phyloP scores from a whole-genome alignment of 805 yeast genomes.

The Saccharomycopsis selenospora region DNA sequence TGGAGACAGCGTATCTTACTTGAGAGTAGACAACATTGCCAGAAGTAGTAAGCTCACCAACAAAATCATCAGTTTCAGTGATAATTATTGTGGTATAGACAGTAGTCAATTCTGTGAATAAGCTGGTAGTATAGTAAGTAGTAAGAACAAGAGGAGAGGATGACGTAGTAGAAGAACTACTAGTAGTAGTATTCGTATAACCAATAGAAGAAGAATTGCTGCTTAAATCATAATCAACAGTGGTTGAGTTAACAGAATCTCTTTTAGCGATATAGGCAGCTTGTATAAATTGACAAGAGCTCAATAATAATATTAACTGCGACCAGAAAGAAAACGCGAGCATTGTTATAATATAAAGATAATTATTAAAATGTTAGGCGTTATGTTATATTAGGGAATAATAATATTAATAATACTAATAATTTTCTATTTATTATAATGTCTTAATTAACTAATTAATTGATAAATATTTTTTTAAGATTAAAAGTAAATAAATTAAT shows the following conservation, averaged over 20 bases:
- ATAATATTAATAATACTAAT: no score
- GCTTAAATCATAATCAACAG: neutral
- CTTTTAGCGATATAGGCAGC: slow-evolving; percentile 4
- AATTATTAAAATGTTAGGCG: no score
- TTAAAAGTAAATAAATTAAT: no score
- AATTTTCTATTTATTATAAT: no score
- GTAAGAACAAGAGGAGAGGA: neutral
- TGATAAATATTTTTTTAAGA: no score
- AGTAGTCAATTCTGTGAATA: neutral
- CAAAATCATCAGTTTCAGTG: slow-evolving; percentile 2
- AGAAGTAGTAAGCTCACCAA: slow-evolving; percentile 6
- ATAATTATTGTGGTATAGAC: neutral
- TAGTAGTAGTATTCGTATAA: neutral
- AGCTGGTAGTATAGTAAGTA: neutral
- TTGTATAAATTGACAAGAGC: neutral
- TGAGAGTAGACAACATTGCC: slow-evolving; percentile 13
- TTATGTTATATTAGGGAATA: no score
- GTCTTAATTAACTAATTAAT: no score
- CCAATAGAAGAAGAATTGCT: neutral
- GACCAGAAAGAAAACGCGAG: no score
- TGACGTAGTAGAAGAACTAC: neutral
- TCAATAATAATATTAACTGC: neutral
- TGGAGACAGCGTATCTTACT: neutral
- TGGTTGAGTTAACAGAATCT: slow-evolving; percentile 3
- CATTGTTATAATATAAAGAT: no score